phyloP scores from a whole-genome alignment of 2,329 filamentous ascomycete genomes.

The Chaetomium sp. region DNA sequence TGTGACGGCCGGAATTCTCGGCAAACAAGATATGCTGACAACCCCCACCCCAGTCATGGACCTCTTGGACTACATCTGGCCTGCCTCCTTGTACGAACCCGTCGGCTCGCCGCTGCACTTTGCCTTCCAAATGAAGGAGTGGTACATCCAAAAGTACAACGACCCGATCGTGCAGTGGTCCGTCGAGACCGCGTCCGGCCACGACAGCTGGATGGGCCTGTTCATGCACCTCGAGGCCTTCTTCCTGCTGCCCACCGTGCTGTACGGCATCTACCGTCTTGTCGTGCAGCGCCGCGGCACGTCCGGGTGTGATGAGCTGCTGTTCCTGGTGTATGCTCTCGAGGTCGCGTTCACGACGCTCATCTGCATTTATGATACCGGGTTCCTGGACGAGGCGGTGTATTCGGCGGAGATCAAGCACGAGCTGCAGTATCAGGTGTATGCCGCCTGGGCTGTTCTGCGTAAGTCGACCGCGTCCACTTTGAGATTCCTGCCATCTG shows the following conservation, averaged over 20 bases:
- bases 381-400: conserved; percentile 41
- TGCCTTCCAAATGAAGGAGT: conserved; percentile 38
- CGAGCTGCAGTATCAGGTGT: conserved; percentile 42
- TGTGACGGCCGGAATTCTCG: too few species aligned
- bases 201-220: conserved; percentile 44
- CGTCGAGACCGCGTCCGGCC: conserved; percentile 27
- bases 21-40: background rate
- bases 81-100: conserved; percentile 37
- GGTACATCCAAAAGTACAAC: conserved; percentile 43
- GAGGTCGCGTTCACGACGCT: conserved; percentile 46
- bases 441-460: conserved; percentile 45
- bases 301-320: conserved; percentile 40
- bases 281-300: conserved; percentile 26
- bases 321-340: conserved; percentile 45
- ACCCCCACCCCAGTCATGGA: conserved; percentile 40
- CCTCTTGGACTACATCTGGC: conserved; percentile 49
- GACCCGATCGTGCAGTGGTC: conserved; percentile 46
- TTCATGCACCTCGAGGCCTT: conserved; percentile 45
- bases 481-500: background rate
- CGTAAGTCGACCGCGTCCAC: conserved; percentile 39
- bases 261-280: conserved; percentile 42
- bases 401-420: conserved; percentile 40
- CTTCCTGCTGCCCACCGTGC: conserved; percentile 44
- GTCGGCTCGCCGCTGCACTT: conserved; percentile 41
- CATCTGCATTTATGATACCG: conserved; percentile 45